Evolutionary conservation across 2,329 filamentous ascomycete species (phyloP).

Genomic region (Fusarium continuum): DNA sequence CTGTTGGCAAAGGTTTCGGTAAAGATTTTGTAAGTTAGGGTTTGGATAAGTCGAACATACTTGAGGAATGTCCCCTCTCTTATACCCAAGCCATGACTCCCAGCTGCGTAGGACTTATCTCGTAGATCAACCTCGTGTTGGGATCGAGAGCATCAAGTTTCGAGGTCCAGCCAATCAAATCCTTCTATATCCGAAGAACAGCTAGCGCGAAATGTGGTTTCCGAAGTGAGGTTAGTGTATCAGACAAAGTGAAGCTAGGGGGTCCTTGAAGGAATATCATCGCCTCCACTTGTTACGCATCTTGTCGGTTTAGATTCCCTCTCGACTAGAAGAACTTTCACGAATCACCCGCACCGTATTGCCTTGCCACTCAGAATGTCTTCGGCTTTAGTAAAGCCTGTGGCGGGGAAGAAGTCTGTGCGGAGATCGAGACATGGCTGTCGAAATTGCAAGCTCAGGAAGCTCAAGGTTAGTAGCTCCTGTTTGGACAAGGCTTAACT

Average conservation of each 20-base stretch:
- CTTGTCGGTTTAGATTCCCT: neutral
- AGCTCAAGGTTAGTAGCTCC: constrained; percentile 54
- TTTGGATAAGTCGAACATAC: no score
- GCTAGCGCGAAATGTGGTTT: constrained; percentile 38
- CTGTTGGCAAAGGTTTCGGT: no score
- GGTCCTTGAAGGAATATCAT: neutral
- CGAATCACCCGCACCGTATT: neutral
- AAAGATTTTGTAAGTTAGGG: no score
- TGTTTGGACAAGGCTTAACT: neutral
- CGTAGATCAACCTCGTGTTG: neutral
- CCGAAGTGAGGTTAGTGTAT: constrained; percentile 32
- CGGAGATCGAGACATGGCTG: constrained; percentile 58
- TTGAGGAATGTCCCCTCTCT: neutral
- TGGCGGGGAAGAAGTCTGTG: neutral
- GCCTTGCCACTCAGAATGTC: constrained; percentile 5
- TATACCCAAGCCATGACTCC: neutral
- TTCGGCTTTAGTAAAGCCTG: accelerated
- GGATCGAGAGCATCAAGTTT: neutral
- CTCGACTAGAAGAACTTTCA: neutral
- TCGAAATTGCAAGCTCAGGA: constrained; percentile 61
- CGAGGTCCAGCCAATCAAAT: constrained; percentile 42
- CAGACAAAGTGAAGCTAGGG: neutral
- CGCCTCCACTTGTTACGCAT: neutral
- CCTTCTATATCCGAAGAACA: constrained; percentile 31
- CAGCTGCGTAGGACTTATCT: no score